phyloP scores from a whole-genome alignment of 2,329 filamentous ascomycete genomes.

The Aspergillus ustus region DNA sequence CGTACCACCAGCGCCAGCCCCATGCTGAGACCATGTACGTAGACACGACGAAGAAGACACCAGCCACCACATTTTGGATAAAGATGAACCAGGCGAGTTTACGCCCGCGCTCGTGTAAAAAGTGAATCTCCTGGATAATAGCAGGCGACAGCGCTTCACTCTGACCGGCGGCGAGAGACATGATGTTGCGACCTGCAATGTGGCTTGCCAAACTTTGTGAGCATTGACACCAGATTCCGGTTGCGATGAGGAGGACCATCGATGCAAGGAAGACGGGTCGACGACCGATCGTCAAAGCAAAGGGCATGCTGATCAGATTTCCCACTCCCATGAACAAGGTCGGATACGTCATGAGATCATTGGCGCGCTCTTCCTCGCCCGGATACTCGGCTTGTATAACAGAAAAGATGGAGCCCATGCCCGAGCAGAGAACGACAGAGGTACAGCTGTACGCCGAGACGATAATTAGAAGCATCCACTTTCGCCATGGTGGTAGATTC shows the following conservation, averaged over 20 bases:
- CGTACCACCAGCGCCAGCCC: conserved; percentile 23
- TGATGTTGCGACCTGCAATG: conserved; percentile 18
- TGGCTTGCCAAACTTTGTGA: conserved; percentile 13
- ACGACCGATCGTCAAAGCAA: conserved; percentile 12
- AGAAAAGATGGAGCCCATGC: conserved; percentile 19
- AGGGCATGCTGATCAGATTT: conserved; percentile 19
- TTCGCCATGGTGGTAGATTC: conserved; percentile 17
- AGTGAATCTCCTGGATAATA: conserved; percentile 21
- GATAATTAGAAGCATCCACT: conserved; percentile 13
- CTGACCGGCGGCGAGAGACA: conserved; percentile 17
- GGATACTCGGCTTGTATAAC: conserved; percentile 13
- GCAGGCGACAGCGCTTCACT: conserved; percentile 16
- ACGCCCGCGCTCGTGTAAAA: conserved; percentile 18
- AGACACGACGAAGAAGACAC: conserved; percentile 12
- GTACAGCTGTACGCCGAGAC: conserved; percentile 14
- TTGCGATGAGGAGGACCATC: conserved; percentile 15
- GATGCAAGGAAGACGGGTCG: conserved; percentile 16
- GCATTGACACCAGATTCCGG: conserved; percentile 13
- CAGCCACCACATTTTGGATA: conserved; percentile 16
- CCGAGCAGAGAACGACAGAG: conserved; percentile 13
- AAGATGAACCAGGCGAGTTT: conserved; percentile 20
- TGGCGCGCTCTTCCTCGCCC: conserved; percentile 5
- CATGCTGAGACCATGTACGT: conserved; percentile 18
- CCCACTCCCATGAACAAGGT: conserved; percentile 20
- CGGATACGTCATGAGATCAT: conserved; percentile 20